phyloP scores from a whole-genome alignment of 345 rosid species.

The Populus davidiana region DNA sequence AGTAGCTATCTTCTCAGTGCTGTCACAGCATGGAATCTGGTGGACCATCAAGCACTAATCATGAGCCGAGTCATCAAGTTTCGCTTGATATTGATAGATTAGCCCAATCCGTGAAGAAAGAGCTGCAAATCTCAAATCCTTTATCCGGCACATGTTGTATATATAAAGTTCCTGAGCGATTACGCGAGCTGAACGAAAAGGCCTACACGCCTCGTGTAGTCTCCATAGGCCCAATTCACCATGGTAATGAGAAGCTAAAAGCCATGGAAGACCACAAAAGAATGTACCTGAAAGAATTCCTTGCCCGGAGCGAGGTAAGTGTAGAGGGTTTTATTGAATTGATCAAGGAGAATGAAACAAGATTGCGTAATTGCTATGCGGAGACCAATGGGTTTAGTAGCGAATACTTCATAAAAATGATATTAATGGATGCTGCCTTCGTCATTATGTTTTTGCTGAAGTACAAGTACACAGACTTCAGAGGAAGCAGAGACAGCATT shows the following conservation, averaged over 20 bases:
- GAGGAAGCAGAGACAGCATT: too few relatives aligned
- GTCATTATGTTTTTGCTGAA: background rate
- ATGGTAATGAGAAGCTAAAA: too few relatives aligned
- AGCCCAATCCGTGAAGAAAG: too few relatives aligned
- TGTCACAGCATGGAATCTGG: background rate
- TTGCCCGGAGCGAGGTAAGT: background rate
- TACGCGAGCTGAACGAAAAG: too few relatives aligned
- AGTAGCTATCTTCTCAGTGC: too few relatives aligned
- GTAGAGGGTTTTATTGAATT: background rate
- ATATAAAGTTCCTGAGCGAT: too few relatives aligned
- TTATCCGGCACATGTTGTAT: too few relatives aligned
- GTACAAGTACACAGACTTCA: too few relatives aligned
- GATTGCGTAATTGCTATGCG: background rate
- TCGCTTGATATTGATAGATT: too few relatives aligned
- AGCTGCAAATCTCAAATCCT: too few relatives aligned
- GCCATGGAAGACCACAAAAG: background rate
- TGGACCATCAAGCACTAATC: background rate
- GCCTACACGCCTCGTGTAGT: too few relatives aligned
- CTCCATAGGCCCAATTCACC: too few relatives aligned
- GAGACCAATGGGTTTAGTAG: background rate
- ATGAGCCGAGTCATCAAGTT: background rate
- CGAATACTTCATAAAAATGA: slow-evolving; percentile 1
- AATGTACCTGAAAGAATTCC: background rate
- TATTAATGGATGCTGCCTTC: slow-evolving; percentile 11
- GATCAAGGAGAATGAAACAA: background rate